phyloP scores from a whole-genome alignment of 1,284 basidiomycete genomes.

The Exobasidium cylindrosporum region DNA sequence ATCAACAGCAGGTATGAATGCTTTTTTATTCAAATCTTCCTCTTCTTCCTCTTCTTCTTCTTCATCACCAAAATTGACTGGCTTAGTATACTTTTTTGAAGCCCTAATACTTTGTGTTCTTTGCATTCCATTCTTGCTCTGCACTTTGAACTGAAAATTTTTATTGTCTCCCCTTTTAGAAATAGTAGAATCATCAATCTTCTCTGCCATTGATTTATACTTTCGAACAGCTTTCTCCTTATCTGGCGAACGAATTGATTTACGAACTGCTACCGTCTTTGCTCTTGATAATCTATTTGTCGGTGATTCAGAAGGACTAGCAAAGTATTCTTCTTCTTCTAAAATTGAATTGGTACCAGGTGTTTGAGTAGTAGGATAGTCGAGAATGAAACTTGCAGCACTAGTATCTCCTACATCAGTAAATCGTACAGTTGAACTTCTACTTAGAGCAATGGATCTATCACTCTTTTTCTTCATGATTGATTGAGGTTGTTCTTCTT shows the following conservation, averaged over 20 bases:
- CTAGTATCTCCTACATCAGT: too few relatives aligned
- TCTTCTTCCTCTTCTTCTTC: conserved; percentile 2
- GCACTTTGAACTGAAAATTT: neutral
- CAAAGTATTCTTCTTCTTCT: too few relatives aligned
- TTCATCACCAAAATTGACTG: conserved; percentile 9
- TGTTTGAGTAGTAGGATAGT: too few relatives aligned
- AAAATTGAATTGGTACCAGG: too few relatives aligned
- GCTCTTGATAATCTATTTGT: too few relatives aligned
- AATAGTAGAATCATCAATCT: neutral
- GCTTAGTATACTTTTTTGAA: neutral
- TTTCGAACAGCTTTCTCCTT: neutral
- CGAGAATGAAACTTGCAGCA: too few relatives aligned
- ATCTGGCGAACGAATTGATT: too few relatives aligned
- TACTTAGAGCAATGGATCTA: too few relatives aligned
- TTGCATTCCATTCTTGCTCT: neutral
- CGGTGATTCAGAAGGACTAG: too few relatives aligned
- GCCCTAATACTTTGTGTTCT: neutral
- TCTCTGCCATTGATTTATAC: neutral
- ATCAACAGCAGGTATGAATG: neutral
- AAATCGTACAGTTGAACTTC: too few relatives aligned
- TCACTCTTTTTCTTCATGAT: neutral
- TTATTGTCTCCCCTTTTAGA: neutral
- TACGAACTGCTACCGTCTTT: too few relatives aligned
- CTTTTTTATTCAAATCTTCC: too few relatives aligned
- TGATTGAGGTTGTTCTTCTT: neutral